Evolutionary conservation across 2,329 filamentous ascomycete genomes (phyloP), one percentile per base, ranked within the genome.

Genomic region (Exserohilum turcica): DNA sequence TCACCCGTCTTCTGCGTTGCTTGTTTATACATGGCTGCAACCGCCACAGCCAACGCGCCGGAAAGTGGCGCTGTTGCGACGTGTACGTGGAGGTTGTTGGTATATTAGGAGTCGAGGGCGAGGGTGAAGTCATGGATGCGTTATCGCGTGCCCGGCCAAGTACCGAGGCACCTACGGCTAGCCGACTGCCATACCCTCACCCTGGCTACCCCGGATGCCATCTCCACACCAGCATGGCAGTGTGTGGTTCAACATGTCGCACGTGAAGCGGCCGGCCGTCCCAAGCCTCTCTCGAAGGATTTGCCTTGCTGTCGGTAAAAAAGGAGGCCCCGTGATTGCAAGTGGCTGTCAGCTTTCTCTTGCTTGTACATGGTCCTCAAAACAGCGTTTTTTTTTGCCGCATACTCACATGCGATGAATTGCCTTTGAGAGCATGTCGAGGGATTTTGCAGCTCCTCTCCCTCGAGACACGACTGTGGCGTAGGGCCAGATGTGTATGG

Each of bases 1-100:
- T 74, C 76, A 45, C 74, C 75, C 52, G 80, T 70, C 49, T 58
- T 68, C 52, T 71, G 66, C 32, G 70, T 73, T 57, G 73, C 71
- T 63, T 74, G 70, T 53, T 69, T 73, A 60, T 74, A 74, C 67
- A 75, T 74, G 21, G 33, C 59, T 32, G 52, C 48, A 49, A 57
- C 57, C 56, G 56, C 63, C 54, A 54, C 63, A 61, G 54, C 64
- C 37, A 43, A 43, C 55, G 59, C 46, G 53, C 50, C 48, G 33
- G 19, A 38, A 28, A 42, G 18, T 27, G 48, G 57, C 53, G 45
- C 24, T 58, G 55, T 58, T 44, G 54, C 54, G 36, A 49, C 37
- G 67, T 52, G 54, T 58, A 52, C 56, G 63, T 54, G 39, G 50
- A 46, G 45, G 45, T 38, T 47, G 61, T 37, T 32, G 48, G 18